Evolutionary conservation across 116 monocot species (phyloP), one percentile per base, ranked within the genome.

Genomic region (Dioscorea cayenensis): DNA sequence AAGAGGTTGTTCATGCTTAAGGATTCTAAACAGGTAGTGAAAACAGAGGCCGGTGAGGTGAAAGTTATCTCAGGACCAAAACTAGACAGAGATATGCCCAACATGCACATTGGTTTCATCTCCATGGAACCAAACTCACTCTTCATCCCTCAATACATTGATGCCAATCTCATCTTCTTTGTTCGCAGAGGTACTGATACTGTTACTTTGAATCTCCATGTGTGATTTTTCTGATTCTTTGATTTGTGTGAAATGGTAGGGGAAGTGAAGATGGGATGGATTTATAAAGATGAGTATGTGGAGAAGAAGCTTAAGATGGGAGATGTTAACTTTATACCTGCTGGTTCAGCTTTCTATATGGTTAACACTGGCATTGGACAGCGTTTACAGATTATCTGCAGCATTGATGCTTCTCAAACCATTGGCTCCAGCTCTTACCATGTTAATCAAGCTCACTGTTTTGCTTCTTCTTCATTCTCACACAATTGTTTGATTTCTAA

Each of bases 61-160:
- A 68, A 77, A 38, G 83, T 97, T 49, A 84, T 85, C 71, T 70
- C 49, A 66, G 87, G 95, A 5, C 68, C 22, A 29, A 14, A 75
- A 43, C 66, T 68, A 48, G 68, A 64, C 32, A 64, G 71, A 19
- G 70, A 60, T 13, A 72, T 48, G 10, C 65, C 66, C 6, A 61
- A 73, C 36, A 83, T 97, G 90, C 93, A 93, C 74, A 66, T 97
- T 28, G 94, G 88, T 5, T 90, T 90, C 68, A 88, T 97, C 35
- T 52, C 69, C 58, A 92, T 97, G 97, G 90, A 97, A 73, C 93
- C 97, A n/a, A 93, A 85, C 68, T 82, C 86, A 1, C 81, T 97
- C 29, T 81, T 90, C 72, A 78, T 97, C 50, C 97, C 97, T 0
- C 97, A 97, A 83, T 97, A 97, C 66, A 7, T 90, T 50, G 93